Conservation (phyloP, 345 rosid species). For the Eutrema yunnanense region DNA sequence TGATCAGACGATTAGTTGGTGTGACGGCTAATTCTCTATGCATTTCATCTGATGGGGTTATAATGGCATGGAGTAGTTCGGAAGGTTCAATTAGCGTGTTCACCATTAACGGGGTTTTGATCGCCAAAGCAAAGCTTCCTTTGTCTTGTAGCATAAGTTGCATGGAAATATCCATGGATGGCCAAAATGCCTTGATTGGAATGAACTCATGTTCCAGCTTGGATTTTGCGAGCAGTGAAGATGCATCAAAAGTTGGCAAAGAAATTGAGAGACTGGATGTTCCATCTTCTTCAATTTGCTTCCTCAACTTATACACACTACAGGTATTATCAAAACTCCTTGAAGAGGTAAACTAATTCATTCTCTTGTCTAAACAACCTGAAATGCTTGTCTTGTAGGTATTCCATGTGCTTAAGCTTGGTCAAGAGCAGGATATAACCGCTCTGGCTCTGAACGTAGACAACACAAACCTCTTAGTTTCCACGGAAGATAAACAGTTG, state of each 20-base stretch:
- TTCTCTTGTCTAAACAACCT: background rate
- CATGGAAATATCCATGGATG: slow-evolving; percentile 81
- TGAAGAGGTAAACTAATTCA: background rate
- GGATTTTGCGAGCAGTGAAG: slow-evolving; percentile 18
- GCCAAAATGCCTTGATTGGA: slow-evolving; percentile 68
- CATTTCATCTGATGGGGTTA: slow-evolving; percentile 76
- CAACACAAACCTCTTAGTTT: slow-evolving; percentile 84
- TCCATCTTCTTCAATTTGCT: slow-evolving; percentile 73
- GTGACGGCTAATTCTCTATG: slow-evolving; percentile 74
- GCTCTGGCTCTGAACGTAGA: slow-evolving; percentile 75
- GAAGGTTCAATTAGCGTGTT: slow-evolving; percentile 59
- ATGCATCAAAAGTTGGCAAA: slow-evolving; percentile 32
- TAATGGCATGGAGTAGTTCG: slow-evolving; percentile 70
- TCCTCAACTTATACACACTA: slow-evolving; percentile 68
- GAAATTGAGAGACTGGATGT: slow-evolving; percentile 45
- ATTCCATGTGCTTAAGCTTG: slow-evolving; percentile 66
- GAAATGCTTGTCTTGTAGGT: slow-evolving; percentile 43
- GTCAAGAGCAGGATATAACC: slow-evolving; percentile 72
- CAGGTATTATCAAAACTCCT: slow-evolving; percentile 40
- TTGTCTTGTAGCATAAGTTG: slow-evolving; percentile 58
- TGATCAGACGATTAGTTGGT: slow-evolving; percentile 73
- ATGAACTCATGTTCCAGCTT: slow-evolving; percentile 44
- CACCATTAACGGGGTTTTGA: slow-evolving; percentile 64
- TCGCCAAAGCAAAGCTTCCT: slow-evolving; percentile 67
- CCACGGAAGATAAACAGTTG: slow-evolving; percentile 87